Conservation (phyloP, 805 yeast species). For the Yamadazyma phyllophila region DNA sequence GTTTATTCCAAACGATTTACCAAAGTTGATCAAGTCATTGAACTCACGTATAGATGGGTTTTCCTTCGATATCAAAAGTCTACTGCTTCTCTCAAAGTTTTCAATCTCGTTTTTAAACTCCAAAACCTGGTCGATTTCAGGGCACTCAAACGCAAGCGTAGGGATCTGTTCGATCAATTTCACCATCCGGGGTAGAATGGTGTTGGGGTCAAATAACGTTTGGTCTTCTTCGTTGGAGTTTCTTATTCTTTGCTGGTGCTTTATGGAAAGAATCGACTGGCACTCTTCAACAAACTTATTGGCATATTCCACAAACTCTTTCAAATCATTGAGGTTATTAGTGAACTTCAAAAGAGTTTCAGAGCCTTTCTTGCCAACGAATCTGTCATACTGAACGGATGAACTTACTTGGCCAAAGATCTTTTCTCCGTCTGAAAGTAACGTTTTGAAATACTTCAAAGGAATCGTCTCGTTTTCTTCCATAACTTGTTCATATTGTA, state of each 20-base stretch:
- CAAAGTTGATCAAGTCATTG: constrained; percentile 53
- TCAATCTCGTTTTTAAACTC: constrained; percentile 53
- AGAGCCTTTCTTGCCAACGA: not conserved
- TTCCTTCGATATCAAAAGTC: constrained; percentile 32
- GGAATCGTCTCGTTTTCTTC: constrained; percentile 43
- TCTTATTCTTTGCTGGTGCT: constrained; percentile 49
- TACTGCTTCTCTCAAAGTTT: constrained; percentile 48
- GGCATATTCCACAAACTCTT: constrained; percentile 43
- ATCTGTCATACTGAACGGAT: not conserved
- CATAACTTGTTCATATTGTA: constrained; percentile 42
- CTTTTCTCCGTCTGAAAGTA: constrained; percentile 57
- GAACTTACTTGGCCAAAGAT: constrained; percentile 19
- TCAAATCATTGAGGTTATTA: constrained; percentile 26
- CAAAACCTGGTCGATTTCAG: constrained; percentile 59
- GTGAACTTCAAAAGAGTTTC: constrained; percentile 10
- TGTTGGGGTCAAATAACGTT: constrained; percentile 5
- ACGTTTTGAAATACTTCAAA: constrained; percentile 40
- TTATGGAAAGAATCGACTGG: constrained; percentile 49
- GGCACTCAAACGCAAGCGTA: constrained; percentile 46
- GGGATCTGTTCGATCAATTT: constrained; percentile 47
- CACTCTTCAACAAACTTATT: constrained; percentile 56
- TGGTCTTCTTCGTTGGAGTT: constrained; percentile 19
- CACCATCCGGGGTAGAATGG: constrained; percentile 24
- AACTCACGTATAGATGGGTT: constrained; percentile 44
- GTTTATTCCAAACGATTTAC: constrained; percentile 57